Conservation (phyloP, 108 stramenopile species). For the Asterionellopsis glacialis region DNA sequence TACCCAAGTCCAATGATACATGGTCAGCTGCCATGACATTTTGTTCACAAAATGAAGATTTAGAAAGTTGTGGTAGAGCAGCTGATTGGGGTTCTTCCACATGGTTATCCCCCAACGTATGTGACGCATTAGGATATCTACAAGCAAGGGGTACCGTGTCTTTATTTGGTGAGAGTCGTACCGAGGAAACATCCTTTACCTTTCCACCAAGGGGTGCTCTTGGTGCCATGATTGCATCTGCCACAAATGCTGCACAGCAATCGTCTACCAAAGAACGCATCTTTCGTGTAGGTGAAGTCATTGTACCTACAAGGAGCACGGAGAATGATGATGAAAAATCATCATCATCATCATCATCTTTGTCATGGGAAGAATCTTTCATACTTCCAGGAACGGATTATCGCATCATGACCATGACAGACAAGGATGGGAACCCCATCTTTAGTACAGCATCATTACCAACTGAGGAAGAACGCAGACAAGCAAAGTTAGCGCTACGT, state of each 20-base stretch:
- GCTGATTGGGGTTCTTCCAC: slow-evolving; percentile 44
- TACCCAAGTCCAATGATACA: slow-evolving; percentile 37
- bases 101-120: slow-evolving; percentile 29
- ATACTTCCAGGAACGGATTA: slow-evolving; percentile 44
- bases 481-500: slow-evolving; percentile 33
- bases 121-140: slow-evolving; percentile 18
- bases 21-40: slow-evolving; percentile 55
- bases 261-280: slow-evolving; percentile 5
- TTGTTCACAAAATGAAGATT: slow-evolving; percentile 22
- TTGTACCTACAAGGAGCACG: slow-evolving; percentile 31
- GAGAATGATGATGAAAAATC: neutral
- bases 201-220: slow-evolving; percentile 33
- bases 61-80: slow-evolving; percentile 36
- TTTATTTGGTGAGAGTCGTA: slow-evolving; percentile 22
- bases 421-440: slow-evolving; percentile 28
- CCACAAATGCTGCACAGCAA: slow-evolving; percentile 4
- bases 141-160: slow-evolving; percentile 29
- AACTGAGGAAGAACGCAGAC: slow-evolving; percentile 12
- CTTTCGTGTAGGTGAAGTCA: slow-evolving; percentile 50
- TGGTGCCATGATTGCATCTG: slow-evolving; percentile 18
- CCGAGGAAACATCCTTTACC: slow-evolving; percentile 27
- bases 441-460: slow-evolving; percentile 31
- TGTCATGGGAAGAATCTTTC: slow-evolving; percentile 22
- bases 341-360: neutral
- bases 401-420: slow-evolving; percentile 50